Base-by-base conservation (phyloP, 345 rosid genomes). In the Iberis pinnata region DNA sequence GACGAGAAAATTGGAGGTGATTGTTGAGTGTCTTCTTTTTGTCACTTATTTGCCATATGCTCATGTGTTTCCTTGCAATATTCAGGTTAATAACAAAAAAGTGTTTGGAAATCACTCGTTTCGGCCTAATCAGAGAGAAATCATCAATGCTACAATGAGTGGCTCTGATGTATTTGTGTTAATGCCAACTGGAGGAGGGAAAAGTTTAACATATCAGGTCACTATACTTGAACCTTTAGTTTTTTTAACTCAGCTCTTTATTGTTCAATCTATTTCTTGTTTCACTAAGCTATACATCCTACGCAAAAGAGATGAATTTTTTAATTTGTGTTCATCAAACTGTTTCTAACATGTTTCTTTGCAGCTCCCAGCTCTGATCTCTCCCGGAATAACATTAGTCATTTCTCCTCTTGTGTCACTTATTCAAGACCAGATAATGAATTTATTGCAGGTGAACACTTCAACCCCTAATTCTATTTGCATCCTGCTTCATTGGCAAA, bases 181-280 rank as follows among this genome's bases (percentile, higher is more conserved):
- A 59, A 88, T 92, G 98, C 98, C 98, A 56, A 92, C 98, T 40
- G 98, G 98, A 64, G 98, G 98, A 36, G 98, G 98, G 45, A 92
- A 92, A 73, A 92, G 98, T 78, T 52, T 92, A 69, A 92, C 98
- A 18, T 92, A 92, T 68, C 98, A 92, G 84, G 98, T 85, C 60
- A 60, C 29, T 44, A 15, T 18, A 57, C 45, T 25, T 24, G 12
- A 49, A 41, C 15, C 54, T 12, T 18, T 51, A 24, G 49, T 11
- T 39, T 19, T 12, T 16, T 26, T 29, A 13, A 26, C 68, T 60
- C 64, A 45, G n/a, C 36, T 45, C 47, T 16, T 42, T 13, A 31
- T 49, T 32, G 32, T 63, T 58, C 35, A 27, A 18, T 29, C 35
- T 15, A 31, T 16, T 43, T 47, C 31, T 43, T 42, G 48, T 22